Evolutionary conservation across 495 filamentous ascomycete genomes (phyloP).

Genomic region (Penicillium ucsense): DNA sequence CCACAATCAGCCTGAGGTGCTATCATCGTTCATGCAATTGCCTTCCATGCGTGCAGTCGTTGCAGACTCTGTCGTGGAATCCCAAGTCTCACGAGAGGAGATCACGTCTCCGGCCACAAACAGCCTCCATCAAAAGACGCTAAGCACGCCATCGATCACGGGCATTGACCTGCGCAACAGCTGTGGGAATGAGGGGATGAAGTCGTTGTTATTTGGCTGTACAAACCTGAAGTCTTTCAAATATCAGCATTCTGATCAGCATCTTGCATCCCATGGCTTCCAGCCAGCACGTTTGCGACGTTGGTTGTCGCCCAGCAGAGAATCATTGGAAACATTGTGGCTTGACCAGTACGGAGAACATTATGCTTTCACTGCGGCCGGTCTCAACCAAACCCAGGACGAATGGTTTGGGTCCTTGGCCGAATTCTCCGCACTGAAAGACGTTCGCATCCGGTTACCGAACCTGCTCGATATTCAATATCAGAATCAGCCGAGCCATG

Average conservation of each 20-base stretch:
- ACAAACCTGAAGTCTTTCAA: conserved; percentile 23
- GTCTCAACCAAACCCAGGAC: conserved; percentile 25
- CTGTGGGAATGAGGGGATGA: conserved; percentile 22
- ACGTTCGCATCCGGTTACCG: conserved; percentile 26
- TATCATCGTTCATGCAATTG: conserved; percentile 22
- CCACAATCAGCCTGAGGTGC: background rate
- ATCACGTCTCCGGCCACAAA: no score
- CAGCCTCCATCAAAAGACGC: no score
- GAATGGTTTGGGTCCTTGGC: conserved; percentile 25
- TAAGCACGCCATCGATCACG: conserved; percentile 11
- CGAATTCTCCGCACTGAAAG: conserved; percentile 21
- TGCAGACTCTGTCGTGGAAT: conserved; percentile 22
- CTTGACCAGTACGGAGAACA: conserved; percentile 24
- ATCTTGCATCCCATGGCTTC: conserved; percentile 18
- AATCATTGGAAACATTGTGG: conserved; percentile 22
- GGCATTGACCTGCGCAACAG: conserved; percentile 21
- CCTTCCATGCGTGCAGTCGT: conserved; percentile 18
- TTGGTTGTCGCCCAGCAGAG: conserved; percentile 19
- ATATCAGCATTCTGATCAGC: conserved; percentile 27
- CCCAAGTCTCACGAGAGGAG: no score
- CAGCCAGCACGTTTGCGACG: conserved; percentile 19
- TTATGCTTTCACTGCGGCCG: conserved; percentile 22
- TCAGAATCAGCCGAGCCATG: conserved; percentile 13
- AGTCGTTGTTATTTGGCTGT: conserved; percentile 15
- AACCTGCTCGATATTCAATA: conserved; percentile 27